Evolutionary conservation across 768 basidiomycete species (phyloP), one percentile per base, ranked within the genome.

Genomic region (Fistulinella prunicolor): DNA sequence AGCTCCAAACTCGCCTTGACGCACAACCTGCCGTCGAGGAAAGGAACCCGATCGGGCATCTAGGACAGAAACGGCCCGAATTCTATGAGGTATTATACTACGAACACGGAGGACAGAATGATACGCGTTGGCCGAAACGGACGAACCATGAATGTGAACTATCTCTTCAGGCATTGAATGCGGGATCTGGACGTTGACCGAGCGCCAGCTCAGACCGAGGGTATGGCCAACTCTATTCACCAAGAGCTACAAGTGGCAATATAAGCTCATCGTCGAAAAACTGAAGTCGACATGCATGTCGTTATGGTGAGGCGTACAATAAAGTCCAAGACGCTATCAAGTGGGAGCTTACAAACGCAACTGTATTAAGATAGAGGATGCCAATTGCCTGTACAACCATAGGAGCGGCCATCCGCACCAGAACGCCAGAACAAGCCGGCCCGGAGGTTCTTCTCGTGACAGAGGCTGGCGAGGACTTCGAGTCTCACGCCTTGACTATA

Each of bases 391-490:
- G 83, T 53, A 86, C 85, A 0, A 86, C 85, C 0, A 85, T 83
- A 0, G 84, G 73, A 1, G 85, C 85, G 0, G 85, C 85, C 0
- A 86, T 79, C 60, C 78, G 81, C 47, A 62, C 67, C 0, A 60
- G 71, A 2, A 67, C 64, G 9, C 73, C 86, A 20, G 72, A 70
- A 14, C 66, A 64, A 0, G 74, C 69, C 3, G 60, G 63, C 4
- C 78, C 82, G 0, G 63, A 72, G 10, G 70, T 85, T 4, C 63
- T 86, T 5, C 64, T 86, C 0, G 83, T 86, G 1, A 85, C 86
- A 56, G 85, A 86, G 59, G 85, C 85, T 0, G 85, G 85, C 2
- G 84, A 86, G 55, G 85, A 86, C 38, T 59, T 87, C 4, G 85
- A 86, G 55, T 78, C 79, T 51, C 85, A 87, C 53, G 63, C 83